phyloP scores from a whole-genome alignment of 2,329 filamentous ascomycete genomes.

The Neurospora sp. region DNA sequence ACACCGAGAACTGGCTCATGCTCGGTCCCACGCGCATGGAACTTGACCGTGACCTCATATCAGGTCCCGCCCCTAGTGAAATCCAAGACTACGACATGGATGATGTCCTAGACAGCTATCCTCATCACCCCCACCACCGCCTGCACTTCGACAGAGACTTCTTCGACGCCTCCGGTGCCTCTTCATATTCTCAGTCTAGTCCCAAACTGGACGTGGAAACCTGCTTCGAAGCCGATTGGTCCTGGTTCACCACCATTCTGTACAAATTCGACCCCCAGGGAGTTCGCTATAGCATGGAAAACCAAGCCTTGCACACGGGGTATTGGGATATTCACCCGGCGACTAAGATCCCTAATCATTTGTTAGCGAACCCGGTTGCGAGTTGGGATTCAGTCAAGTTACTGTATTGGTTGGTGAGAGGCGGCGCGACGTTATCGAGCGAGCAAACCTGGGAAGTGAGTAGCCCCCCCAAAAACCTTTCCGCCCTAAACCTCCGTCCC shows the following conservation, averaged over 20 bases:
- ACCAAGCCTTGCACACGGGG: background rate
- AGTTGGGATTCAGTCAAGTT: conserved; percentile 13
- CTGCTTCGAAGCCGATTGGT: conserved; percentile 13
- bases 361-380: conserved; percentile 18
- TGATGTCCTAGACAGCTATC: background rate
- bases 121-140: background rate
- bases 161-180: background rate
- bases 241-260: conserved; percentile 1
- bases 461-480: background rate
- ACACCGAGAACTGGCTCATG: background rate
- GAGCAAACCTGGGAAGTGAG: conserved; percentile 22
- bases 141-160: background rate
- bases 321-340: conserved; percentile 18
- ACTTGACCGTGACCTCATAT: conserved; percentile 11
- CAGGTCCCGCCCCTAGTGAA: background rate
- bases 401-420: conserved; percentile 22
- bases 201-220: conserved; percentile 1
- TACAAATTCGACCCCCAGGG: background rate
- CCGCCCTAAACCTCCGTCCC: no score
- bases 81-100: background rate
- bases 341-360: conserved; percentile 17
- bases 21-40: background rate
- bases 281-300: background rate
- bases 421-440: conserved; percentile 13
- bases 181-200: background rate